Conservation (phyloP, 1,139 yeast genomes). For the Spathaspora sp. region DNA sequence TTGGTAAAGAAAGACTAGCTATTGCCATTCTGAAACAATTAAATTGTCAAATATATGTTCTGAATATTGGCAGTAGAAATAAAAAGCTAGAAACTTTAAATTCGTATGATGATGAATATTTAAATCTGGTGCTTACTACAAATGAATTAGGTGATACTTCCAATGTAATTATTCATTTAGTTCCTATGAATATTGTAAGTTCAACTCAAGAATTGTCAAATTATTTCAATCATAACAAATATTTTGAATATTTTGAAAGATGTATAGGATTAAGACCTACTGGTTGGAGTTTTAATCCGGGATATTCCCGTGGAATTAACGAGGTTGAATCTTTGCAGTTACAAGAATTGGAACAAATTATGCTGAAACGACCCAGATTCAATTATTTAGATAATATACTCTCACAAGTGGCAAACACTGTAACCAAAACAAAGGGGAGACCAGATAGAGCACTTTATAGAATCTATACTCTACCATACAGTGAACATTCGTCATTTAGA, state of each 20-base stretch:
- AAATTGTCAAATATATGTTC: constrained; percentile 46
- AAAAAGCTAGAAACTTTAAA: constrained; percentile 44
- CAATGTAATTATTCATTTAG: constrained; percentile 65
- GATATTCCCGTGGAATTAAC: not conserved
- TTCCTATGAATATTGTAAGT: constrained; percentile 56
- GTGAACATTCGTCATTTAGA: constrained; percentile 88
- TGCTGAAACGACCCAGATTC: constrained; percentile 24
- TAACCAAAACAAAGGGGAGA: constrained; percentile 18
- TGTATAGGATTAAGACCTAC: constrained; percentile 75
- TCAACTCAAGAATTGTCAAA: constrained; percentile 36
- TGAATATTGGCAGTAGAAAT: constrained; percentile 52
- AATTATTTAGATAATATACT: constrained; percentile 30
- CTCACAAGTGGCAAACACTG: constrained; percentile 23
- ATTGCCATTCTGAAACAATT: constrained; percentile 61
- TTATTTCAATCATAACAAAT: constrained; percentile 52
- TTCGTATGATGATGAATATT: constrained; percentile 32
- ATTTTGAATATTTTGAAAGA: constrained; percentile 48
- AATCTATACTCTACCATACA: constrained; percentile 73
- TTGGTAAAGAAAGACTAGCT: constrained; percentile 89
- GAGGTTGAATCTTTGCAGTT: constrained; percentile 6
- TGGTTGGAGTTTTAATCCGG: constrained; percentile 71
- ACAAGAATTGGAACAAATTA: constrained; percentile 16
- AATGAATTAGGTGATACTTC: constrained; percentile 41
- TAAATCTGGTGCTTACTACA: constrained; percentile 29
- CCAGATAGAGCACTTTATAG: constrained; percentile 35